phyloP scores from a whole-genome alignment of 1,284 basidiomycete species.

The Leccinum fuscescens region DNA sequence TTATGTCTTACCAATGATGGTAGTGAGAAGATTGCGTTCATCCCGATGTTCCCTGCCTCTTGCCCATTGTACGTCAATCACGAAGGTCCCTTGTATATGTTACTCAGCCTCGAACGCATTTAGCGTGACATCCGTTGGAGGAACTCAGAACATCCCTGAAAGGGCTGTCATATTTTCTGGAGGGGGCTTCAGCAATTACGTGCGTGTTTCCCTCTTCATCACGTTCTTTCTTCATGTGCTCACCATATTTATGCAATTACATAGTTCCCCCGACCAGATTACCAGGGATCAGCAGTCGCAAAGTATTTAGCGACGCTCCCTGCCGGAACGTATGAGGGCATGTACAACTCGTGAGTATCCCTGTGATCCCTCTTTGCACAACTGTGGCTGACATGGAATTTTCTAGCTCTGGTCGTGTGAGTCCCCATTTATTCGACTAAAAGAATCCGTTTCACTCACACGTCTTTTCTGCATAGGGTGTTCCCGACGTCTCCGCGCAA shows the following conservation, averaged over 20 bases:
- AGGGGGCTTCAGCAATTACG: constrained; percentile 56
- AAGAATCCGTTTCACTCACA: constrained; percentile 30
- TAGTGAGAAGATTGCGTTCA: constrained; percentile 49
- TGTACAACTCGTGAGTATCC: constrained; percentile 52
- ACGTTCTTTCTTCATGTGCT: neutral
- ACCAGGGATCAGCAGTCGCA: constrained; percentile 12
- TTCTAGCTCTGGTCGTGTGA: constrained; percentile 38
- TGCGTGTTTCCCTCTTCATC: constrained; percentile 2
- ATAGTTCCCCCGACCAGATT: constrained; percentile 25
- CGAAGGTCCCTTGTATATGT: neutral
- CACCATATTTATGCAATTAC: neutral
- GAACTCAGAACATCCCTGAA: constrained; percentile 55
- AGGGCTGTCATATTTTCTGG: constrained; percentile 57
- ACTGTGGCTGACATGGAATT: neutral
- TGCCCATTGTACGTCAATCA: constrained; percentile 40
- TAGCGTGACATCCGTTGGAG: constrained; percentile 62
- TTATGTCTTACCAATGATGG: constrained; percentile 61
- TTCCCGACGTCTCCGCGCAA: constrained; percentile 66
- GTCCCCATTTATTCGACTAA: constrained; percentile 18
- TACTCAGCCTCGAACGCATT: neutral
- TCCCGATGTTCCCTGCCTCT: constrained; percentile 55
- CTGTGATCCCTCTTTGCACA: neutral
- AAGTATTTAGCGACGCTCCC: constrained; percentile 46
- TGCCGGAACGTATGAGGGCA: constrained; percentile 48
- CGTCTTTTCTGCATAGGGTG: constrained; percentile 33